Conservation (phyloP, 2,329 filamentous ascomycete genomes). For the Neopestalotiopsis sp. region DNA sequence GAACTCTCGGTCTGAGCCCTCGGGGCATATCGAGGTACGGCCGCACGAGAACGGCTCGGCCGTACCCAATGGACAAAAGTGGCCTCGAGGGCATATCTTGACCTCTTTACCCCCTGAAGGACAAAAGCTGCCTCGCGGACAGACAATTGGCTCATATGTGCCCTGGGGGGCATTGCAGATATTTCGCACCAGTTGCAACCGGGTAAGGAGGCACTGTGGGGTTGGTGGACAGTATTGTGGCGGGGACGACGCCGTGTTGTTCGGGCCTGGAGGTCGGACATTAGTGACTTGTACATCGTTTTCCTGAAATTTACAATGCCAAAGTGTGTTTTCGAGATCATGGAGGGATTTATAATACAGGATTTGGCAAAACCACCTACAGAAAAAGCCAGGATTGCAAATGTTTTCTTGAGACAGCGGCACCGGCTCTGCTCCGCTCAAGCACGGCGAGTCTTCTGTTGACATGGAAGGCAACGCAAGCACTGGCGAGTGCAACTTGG, state of each 20-base stretch:
- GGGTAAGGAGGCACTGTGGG: background rate
- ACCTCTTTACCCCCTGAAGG: background rate
- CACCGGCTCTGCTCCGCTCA: constrained; percentile 1
- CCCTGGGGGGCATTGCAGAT: background rate
- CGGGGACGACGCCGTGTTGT: background rate
- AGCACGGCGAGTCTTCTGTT: background rate
- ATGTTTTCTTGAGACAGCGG: constrained; percentile 2
- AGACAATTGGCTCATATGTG: constrained; percentile 6
- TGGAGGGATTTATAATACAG: background rate
- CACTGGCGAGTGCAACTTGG: constrained; percentile 5
- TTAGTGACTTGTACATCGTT: background rate
- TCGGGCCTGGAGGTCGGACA: background rate
- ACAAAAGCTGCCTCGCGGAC: background rate
- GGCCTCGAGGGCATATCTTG: background rate
- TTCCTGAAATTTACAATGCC: background rate
- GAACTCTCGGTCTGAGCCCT: constrained; percentile 2
- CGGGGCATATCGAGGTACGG: background rate
- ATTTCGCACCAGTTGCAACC: background rate
- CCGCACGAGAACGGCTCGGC: constrained; percentile 2
- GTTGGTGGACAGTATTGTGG: constrained; percentile 7
- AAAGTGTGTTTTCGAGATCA: background rate
- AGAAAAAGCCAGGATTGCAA: constrained; percentile 4
- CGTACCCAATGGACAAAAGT: constrained; percentile 9
- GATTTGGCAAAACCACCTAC: background rate
- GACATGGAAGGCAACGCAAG: constrained; percentile 8